Evolutionary conservation across 257 asterid genomes (phyloP), one percentile per base, ranked within the genome.

Genomic region (Buddleja alternifolia): DNA sequence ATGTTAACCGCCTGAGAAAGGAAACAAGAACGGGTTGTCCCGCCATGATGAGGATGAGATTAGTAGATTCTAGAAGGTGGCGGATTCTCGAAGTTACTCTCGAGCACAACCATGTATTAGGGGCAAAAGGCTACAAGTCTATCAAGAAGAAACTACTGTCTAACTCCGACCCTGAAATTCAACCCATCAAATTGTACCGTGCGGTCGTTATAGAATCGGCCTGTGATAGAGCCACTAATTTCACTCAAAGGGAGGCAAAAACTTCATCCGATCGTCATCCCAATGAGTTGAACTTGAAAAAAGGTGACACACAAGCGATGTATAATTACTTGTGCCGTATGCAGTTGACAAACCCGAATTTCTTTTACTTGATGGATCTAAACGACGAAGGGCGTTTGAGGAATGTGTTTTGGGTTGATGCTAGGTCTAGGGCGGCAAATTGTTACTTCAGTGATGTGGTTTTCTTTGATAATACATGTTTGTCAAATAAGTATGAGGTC

Each of bases 21-120:
- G 97, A 91, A 75, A 88, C 96, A 25, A 81, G 97, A 74, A 88
- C 97, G 0, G 96, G 97, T 44, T 91, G 96, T 73, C 85, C 81
- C 63, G 97, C 95, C 15, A 91, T 91, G 95, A 54, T 91, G 74
- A 80, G 95, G 73, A 70, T 86, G 84, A 85, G 96, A 66, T 75
- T 86, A 60, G 85, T 71, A 57, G 88, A 82, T 58, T 85, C 93
- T 25, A 86, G 68, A 70, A 85, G 96, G 67, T 91, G 97, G 97
- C 81, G 93, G 46, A 80, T 88, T 25, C 87, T 85, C 36, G 97
- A 86, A 71, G 93, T 81, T 34, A 81, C 75, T 40, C 90, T 86
- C 7, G 93, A 86, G 40, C 97, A 91, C 80, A 91, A 89, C 78
- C 96, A 91, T 69, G 63, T 65, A 58, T 86, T 91, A 80, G 86